Percentiles rank a stretch among this genome's conserved stretches.
These are phyloP conservation scores for Schizophyllum commune DNA, from an alignment of 1,284 basidiomycete genomes.

Conservation along the genomic window DNA sequence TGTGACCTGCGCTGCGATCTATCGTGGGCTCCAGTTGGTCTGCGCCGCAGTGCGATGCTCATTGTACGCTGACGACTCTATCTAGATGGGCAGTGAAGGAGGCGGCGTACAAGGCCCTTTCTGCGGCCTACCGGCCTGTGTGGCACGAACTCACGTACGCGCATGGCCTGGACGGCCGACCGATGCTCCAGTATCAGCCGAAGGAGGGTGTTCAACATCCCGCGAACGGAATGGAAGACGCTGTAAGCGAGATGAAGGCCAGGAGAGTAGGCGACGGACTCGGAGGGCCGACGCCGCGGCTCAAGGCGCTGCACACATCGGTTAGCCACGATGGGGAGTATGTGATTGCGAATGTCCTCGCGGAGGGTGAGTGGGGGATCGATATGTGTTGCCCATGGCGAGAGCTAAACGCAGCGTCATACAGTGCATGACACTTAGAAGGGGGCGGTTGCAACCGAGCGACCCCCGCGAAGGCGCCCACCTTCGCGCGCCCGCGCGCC, in stretches of 20 bases:
- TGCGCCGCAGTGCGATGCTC: not conserved
- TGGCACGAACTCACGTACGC: conserved; percentile 72
- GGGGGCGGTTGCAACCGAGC: not conserved
- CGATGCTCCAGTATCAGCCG: not conserved
- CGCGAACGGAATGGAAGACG: not conserved
- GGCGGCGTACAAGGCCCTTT: conserved; percentile 85
- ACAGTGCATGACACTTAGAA: not conserved
- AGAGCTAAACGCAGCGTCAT: not conserved
- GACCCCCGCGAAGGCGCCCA: not conserved
- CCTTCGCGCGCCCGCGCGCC: not conserved
- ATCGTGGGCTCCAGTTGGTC: not conserved
- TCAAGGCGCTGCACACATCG: conserved; percentile 50
- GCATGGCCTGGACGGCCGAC: not conserved
- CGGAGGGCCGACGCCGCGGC: conserved; percentile 5
- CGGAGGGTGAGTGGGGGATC: conserved; percentile 29
- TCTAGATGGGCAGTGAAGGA: conserved; percentile 82
- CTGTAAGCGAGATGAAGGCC: not conserved
- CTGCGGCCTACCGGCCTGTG: conserved; percentile 48
- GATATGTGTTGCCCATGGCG: not conserved
- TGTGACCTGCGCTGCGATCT: not conserved
- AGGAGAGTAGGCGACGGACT: not conserved
- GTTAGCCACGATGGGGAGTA: conserved; percentile 85
- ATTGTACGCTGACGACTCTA: conserved; percentile 1
- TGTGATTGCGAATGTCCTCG: conserved; percentile 67
- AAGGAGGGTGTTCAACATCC: not conserved